Conservation (phyloP, 1,139 yeast species). For the Yarrowia galli region DNA sequence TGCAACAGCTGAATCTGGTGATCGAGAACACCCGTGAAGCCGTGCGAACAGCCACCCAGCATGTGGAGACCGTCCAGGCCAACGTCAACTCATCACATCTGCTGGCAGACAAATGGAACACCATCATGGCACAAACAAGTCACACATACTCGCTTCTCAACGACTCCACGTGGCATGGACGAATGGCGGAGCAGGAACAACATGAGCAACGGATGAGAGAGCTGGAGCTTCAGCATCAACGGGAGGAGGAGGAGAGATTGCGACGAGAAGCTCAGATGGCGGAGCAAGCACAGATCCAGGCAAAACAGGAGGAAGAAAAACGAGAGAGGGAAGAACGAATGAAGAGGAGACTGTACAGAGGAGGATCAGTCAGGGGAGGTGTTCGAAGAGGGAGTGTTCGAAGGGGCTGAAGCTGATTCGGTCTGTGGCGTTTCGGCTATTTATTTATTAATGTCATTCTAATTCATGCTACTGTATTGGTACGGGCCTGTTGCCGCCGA, state of each 20-base stretch:
- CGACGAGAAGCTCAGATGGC: constrained; percentile 24
- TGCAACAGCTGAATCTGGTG: constrained; percentile 10
- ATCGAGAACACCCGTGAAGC: constrained; percentile 23
- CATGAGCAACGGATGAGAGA: constrained; percentile 28
- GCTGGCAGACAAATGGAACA: constrained; percentile 28
- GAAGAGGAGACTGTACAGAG: constrained; percentile 29
- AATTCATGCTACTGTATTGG: not conserved
- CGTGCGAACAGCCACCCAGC: constrained; percentile 10
- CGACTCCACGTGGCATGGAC: constrained; percentile 37
- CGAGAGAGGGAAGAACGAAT: constrained; percentile 7
- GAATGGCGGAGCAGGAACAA: constrained; percentile 20
- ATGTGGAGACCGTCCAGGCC: constrained; percentile 21
- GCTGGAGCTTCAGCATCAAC: constrained; percentile 18
- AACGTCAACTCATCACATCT: constrained; percentile 28
- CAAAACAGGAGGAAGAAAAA: constrained; percentile 14
- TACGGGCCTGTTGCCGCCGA: too few species aligned
- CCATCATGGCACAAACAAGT: constrained; percentile 30
- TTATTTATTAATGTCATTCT: constrained; percentile 20
- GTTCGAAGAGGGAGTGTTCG: not conserved
- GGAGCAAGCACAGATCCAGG: constrained; percentile 9
- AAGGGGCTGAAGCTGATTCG: not conserved
- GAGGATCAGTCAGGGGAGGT: constrained; percentile 7
- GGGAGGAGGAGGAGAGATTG: constrained; percentile 21
- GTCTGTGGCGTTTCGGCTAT: not conserved
- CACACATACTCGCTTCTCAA: constrained; percentile 29